Percentiles rank a stretch among this genome's conserved stretches.
Evolutionary conservation across 1,284 basidiomycete species (phyloP).

Genomic region (Caloboletus inedulis): DNA sequence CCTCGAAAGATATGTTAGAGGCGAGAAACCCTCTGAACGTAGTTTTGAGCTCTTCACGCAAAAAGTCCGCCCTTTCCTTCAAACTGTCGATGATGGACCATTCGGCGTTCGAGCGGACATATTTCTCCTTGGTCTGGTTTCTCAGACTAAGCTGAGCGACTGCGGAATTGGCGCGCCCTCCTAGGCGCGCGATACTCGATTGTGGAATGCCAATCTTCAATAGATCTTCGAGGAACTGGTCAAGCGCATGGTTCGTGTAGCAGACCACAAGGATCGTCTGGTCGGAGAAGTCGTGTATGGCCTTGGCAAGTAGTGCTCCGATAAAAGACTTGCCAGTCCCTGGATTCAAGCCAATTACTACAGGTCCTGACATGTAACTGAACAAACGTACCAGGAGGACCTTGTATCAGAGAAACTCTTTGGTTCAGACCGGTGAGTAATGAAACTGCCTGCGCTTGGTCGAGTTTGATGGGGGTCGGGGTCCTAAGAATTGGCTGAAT

Average conservation of each 20-base stretch:
- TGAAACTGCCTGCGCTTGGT: slow-evolving; percentile 48
- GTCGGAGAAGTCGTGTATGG: slow-evolving; percentile 44
- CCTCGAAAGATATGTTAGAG: slow-evolving; percentile 19
- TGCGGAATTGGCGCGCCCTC: slow-evolving; percentile 48
- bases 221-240: slow-evolving; percentile 60
- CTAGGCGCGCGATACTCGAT: slow-evolving; percentile 47
- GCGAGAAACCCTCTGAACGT: slow-evolving; percentile 25
- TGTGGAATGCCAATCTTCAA: slow-evolving; percentile 55
- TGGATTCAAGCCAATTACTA: slow-evolving; percentile 22
- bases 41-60: slow-evolving; percentile 20
- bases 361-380: not conserved
- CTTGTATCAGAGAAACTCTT: slow-evolving; percentile 57
- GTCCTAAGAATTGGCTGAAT: slow-evolving; percentile 40
- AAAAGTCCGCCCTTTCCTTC: slow-evolving; percentile 26
- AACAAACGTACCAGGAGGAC: slow-evolving; percentile 53
- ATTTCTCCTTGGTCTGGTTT: slow-evolving; percentile 25
- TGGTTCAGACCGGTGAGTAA: slow-evolving; percentile 53
- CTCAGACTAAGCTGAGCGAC: slow-evolving; percentile 44
- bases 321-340: slow-evolving; percentile 71
- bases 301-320: slow-evolving; percentile 57
- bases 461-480: slow-evolving; percentile 43
- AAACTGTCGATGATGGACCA: slow-evolving; percentile 41
- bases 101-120: slow-evolving; percentile 30
- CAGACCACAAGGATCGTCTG: slow-evolving; percentile 59
- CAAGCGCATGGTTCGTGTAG: slow-evolving; percentile 66